A percentile compares a stretch with the other conserved stretches of the same genome.
Evolutionary conservation across 2,329 filamentous ascomycete genomes (phyloP).

Genomic region (Nothopassalora personata): DNA sequence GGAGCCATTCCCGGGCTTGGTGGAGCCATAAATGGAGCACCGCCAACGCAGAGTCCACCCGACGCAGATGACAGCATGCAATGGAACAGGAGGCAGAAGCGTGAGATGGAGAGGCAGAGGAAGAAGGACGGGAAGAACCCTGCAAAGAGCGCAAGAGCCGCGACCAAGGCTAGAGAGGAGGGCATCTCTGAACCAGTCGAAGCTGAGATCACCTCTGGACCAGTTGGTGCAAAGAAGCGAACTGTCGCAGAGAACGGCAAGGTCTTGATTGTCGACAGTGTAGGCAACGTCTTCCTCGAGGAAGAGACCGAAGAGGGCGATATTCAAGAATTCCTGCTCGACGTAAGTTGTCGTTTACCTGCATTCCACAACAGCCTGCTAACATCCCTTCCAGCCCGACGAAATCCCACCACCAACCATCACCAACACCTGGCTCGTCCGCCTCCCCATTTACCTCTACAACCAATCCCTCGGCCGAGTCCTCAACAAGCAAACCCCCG

Average conservation of each 20-base stretch:
- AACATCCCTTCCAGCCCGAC: conserved; percentile 52
- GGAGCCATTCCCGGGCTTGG: conserved; percentile 63
- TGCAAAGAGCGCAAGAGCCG: conserved; percentile 42
- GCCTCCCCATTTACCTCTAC: conserved; percentile 71
- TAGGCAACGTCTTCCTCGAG: conserved; percentile 92
- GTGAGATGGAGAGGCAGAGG: conserved; percentile 79
- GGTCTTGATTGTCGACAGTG: conserved; percentile 82
- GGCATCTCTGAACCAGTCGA: conserved; percentile 53
- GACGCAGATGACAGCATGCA: conserved; percentile 50
- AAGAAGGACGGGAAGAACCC: conserved; percentile 59
- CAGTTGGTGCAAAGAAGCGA: conserved; percentile 74
- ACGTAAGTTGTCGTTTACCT: conserved; percentile 57
- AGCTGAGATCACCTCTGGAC: conserved; percentile 48
- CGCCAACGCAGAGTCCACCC: conserved; percentile 34
- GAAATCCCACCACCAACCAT: conserved; percentile 74
- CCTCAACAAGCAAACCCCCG: conserved; percentile 35
- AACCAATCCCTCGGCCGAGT: conserved; percentile 42
- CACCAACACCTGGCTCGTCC: conserved; percentile 74
- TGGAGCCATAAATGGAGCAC: conserved; percentile 31
- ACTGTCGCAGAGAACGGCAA: conserved; percentile 95
- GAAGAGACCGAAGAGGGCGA: conserved; percentile 83
- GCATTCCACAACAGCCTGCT: neutral
- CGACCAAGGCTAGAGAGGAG: conserved; percentile 47
- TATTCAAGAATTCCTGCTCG: conserved; percentile 75
- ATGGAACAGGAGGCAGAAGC: conserved; percentile 75